phyloP scores from a whole-genome alignment of 768 basidiomycete species.

The Dentipellis sp. region DNA sequence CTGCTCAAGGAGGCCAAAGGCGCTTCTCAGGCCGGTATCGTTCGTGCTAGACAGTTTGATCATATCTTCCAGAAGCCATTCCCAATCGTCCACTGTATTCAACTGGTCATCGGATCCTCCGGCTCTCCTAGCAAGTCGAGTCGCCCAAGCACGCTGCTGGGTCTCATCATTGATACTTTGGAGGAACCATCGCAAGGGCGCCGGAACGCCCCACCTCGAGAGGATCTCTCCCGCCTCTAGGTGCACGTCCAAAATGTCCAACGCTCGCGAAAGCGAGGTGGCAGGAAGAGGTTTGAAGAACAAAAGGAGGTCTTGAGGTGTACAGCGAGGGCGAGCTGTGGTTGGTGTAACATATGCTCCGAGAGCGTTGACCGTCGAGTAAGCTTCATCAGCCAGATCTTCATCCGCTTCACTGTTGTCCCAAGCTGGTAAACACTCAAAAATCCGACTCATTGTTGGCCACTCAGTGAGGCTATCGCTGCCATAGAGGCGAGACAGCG shows the following conservation, averaged over 20 bases:
- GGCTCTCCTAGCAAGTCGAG: conserved; percentile 69
- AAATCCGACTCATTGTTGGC: conserved; percentile 82
- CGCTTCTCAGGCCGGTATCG: conserved; percentile 57
- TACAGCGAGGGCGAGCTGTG: conserved; percentile 43
- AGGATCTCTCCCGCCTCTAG: conserved; percentile 91
- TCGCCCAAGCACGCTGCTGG: conserved; percentile 81
- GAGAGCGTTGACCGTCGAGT: conserved; percentile 74
- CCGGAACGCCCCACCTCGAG: conserved; percentile 77
- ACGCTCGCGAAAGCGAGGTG: conserved; percentile 64
- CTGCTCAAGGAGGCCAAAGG: conserved; percentile 66
- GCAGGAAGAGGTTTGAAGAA: conserved; percentile 80
- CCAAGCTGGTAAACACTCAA: conserved; percentile 96
- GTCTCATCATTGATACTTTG: conserved; percentile 54
- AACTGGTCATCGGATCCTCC: conserved; percentile 46
- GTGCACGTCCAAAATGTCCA: conserved; percentile 91
- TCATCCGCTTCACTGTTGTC: conserved; percentile 47
- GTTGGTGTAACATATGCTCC: conserved; percentile 74
- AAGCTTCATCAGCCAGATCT: conserved; percentile 63
- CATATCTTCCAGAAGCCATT: conserved; percentile 86
- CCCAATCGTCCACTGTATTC: conserved; percentile 69
- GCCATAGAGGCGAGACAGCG: conserved; percentile 85
- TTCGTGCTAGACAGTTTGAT: conserved; percentile 60
- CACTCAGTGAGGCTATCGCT: conserved; percentile 63
- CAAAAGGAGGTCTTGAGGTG: conserved; percentile 60
- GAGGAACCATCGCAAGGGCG: conserved; percentile 85